Evolutionary conservation across 1,284 basidiomycete species (phyloP).

Genomic region (Schizopora paradoxa): DNA sequence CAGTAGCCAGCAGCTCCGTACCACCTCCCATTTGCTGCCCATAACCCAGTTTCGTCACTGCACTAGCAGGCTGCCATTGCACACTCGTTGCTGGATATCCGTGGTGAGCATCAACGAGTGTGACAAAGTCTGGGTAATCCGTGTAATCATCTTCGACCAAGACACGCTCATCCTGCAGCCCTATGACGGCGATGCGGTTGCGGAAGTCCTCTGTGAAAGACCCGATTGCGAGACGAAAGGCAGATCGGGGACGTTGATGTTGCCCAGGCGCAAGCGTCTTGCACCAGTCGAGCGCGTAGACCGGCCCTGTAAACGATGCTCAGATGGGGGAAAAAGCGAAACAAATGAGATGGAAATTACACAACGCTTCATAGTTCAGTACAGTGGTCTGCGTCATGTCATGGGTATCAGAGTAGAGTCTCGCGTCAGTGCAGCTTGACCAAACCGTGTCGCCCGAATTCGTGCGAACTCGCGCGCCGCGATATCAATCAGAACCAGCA

Average conservation of each 20-base stretch:
- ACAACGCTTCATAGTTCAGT: conserved; percentile 26
- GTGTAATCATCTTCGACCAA: conserved; percentile 77
- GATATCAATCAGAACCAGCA: too few relatives aligned
- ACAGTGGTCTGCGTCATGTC: conserved; percentile 22
- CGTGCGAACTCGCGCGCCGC: too few relatives aligned
- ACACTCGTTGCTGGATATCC: conserved; percentile 81
- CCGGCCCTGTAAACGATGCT: conserved; percentile 54
- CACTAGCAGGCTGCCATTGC: conserved; percentile 76
- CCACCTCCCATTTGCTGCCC: conserved; percentile 24
- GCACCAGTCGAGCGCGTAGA: conserved; percentile 82
- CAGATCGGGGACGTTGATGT: conserved; percentile 65
- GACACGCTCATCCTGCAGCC: conserved; percentile 76
- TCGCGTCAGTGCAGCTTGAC: too few relatives aligned
- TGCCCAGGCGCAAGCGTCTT: conserved; percentile 71
- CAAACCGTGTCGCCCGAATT: too few relatives aligned
- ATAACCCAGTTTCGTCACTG: conserved; percentile 52
- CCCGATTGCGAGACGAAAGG: conserved; percentile 73
- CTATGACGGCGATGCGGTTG: conserved; percentile 79
- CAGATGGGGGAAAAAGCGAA: not conserved
- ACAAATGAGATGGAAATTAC: conserved; percentile 16
- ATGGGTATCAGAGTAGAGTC: too few relatives aligned
- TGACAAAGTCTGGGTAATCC: conserved; percentile 77
- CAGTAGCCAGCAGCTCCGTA: conserved; percentile 83
- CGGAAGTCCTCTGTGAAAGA: conserved; percentile 77
- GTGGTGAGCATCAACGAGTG: conserved; percentile 72